Evolutionary conservation across 371 early-diverging fungal genomes (phyloP).

Genomic region (Catenaria anguillulae): DNA sequence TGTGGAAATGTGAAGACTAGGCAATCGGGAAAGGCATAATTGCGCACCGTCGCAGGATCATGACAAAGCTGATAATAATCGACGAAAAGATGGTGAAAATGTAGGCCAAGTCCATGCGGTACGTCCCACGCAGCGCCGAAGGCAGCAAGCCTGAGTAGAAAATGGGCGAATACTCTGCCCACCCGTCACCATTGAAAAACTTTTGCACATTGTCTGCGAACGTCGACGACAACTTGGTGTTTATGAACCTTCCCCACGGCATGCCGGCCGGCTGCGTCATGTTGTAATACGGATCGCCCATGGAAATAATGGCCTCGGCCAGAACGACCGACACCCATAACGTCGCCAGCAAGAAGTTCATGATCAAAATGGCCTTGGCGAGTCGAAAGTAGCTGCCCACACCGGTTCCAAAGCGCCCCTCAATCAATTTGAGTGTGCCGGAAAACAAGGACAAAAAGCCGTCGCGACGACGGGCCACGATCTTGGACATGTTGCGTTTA

Average conservation of each 20-base stretch:
- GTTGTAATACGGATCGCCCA: not conserved
- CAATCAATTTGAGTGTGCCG: slow-evolving; percentile 5
- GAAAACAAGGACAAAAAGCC: slow-evolving; percentile 6
- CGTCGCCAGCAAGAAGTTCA: not conserved
- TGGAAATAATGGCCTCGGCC: not conserved
- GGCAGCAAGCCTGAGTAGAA: slow-evolving; percentile 1
- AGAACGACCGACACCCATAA: slow-evolving; percentile 8
- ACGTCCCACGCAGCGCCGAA: not conserved
- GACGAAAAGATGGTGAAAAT: slow-evolving; percentile 1
- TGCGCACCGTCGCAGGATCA: slow-evolving; percentile 4
- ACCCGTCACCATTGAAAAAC: not conserved
- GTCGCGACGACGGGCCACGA: not conserved
- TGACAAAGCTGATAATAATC: not conserved
- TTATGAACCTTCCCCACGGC: too few relatives aligned
- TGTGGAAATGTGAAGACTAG: not conserved
- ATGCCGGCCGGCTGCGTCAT: not conserved
- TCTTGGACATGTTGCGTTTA: not conserved
- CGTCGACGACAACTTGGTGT: not conserved
- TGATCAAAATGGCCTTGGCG: slow-evolving; percentile 2
- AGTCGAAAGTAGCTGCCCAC: slow-evolving; percentile 11
- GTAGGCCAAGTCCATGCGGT: slow-evolving; percentile 12
- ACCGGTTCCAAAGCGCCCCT: slow-evolving; percentile 11
- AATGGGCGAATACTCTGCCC: not conserved
- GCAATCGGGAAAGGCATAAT: not conserved
- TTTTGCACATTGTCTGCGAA: not conserved